These are phyloP conservation scores for Glycyrrhiza uralensis DNA, from an alignment of 306 rosid genomes.

Conservation along the genomic window DNA sequence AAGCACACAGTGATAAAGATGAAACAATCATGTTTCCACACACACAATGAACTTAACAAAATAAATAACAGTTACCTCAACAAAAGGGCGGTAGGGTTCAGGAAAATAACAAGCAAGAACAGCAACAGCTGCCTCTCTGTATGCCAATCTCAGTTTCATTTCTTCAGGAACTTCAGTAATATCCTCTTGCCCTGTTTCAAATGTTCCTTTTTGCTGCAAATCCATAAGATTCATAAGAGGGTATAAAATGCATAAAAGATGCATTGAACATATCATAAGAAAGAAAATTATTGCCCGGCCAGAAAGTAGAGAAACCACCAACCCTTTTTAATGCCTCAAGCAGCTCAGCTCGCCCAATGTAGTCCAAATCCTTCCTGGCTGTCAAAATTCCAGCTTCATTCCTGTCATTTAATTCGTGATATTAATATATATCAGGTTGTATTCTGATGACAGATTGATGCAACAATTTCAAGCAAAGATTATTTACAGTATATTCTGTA, in stretches of 20 bases:
- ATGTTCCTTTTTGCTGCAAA: slow-evolving; percentile 97
- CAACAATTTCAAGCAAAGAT: slow-evolving; percentile 13
- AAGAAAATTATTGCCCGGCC: slow-evolving; percentile 28
- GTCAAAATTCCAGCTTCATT: slow-evolving; percentile 99
- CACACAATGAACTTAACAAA: slow-evolving; percentile 12
- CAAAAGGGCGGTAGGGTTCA: slow-evolving; percentile 68
- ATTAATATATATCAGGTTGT: slow-evolving; percentile 31
- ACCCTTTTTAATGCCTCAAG: slow-evolving; percentile 98
- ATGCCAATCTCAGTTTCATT: slow-evolving; percentile 78
- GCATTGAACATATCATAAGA: neutral
- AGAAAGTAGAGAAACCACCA: slow-evolving; percentile 29
- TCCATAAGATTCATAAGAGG: slow-evolving; percentile 26
- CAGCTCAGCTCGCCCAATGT: slow-evolving; percentile 83
- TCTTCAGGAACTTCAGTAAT: slow-evolving; percentile 91
- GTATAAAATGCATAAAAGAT: neutral
- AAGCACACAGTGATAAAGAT: neutral
- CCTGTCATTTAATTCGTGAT: slow-evolving; percentile 52
- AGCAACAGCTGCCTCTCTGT: slow-evolving; percentile 98
- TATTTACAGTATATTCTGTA: slow-evolving; percentile 88
- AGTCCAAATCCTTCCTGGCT: slow-evolving; percentile 92
- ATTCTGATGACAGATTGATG: slow-evolving; percentile 9
- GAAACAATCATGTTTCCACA: slow-evolving; percentile 26
- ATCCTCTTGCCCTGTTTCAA: slow-evolving; percentile 99
- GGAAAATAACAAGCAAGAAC: slow-evolving; percentile 91
- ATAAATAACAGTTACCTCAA: slow-evolving; percentile 44